Base-by-base conservation (phyloP, 2,329 filamentous ascomycete genomes). In the Cladosporium austrohemisphaericum region DNA sequence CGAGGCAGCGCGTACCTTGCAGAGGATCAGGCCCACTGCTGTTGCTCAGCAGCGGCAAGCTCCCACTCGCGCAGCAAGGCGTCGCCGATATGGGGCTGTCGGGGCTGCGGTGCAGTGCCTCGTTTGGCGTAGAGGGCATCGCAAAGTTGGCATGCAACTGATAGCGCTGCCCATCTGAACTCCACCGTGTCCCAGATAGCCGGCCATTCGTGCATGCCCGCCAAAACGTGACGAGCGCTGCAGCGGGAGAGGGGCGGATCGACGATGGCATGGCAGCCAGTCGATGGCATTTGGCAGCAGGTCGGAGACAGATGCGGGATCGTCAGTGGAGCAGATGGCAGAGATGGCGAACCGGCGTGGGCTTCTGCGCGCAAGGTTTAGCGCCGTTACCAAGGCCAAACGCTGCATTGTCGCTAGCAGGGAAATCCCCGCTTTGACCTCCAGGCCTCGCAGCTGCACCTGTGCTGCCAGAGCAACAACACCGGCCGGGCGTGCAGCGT, bases 391-490 rank as follows among this genome's bases (percentile, higher is more conserved):
- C 43, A 47, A 46, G 33, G 32, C 32, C 43, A 37, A 47, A 47
- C 32, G 29, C 29, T 26, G 22, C 16, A 26, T 16, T 22, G 32
- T 47, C 33, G 32, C 32, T 37, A 37, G 32, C 33, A 33, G 37
- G 23, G 43, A 23, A 26, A 45, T 23, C 43, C 43, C 43, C 43
- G 43, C 43, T 37, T 33, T 16, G 43, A 29, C 43, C 37, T 26
- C 38, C 19, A 26, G 6, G 25, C n/a, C n/a, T n/a, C n/a, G 32
- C 31, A 25, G 32, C 43, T 47, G 43, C 43, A 47, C 32, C 43
- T 37, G 23, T 36, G 43, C 43, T 47, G 43, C 43, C 43, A 47
- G 43, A 47, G 43, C 43, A 47, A 47, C 43, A 47, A 46, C 43
- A 47, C 41, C 31, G 32, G 43, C 43, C 43, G 33, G 33, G 32